Conservation (phyloP, 805 yeast species). For the Saturnispora halmiae region DNA sequence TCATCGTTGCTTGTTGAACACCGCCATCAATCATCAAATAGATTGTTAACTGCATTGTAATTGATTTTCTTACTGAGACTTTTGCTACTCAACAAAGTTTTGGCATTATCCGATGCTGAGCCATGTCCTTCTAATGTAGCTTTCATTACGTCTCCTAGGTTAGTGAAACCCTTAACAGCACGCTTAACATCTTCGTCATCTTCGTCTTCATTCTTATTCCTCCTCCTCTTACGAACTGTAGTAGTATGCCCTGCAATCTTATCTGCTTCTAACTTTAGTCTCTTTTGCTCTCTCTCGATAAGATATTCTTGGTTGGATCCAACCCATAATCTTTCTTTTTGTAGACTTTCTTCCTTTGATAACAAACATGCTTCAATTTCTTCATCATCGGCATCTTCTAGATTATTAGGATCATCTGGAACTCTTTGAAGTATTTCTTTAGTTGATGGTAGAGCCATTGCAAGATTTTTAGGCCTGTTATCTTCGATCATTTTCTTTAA, state of each 20-base stretch:
- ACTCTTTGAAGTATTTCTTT: conserved; percentile 42
- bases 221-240: conserved; percentile 41
- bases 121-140: conserved; percentile 38
- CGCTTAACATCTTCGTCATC: conserved; percentile 22
- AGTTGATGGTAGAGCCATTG: conserved; percentile 46
- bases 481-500: conserved; percentile 31
- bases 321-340: conserved; percentile 83
- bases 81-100: conserved; percentile 64
- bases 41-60: conserved; percentile 65
- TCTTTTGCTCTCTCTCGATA: conserved; percentile 74
- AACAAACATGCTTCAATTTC: conserved; percentile 58
- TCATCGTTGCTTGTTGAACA: no score
- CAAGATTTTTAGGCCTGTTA: conserved; percentile 48
- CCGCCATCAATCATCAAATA: no score
- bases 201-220: conserved; percentile 20
- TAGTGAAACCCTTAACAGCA: conserved; percentile 18
- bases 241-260: conserved; percentile 67
- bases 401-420: conserved; percentile 51
- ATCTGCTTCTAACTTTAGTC: conserved; percentile 81
- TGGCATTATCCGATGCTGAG: conserved; percentile 74
- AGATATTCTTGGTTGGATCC: conserved; percentile 82
- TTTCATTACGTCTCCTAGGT: conserved; percentile 29
- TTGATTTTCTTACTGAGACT: conserved; percentile 83
- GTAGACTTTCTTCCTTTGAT: conserved; percentile 55
- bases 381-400: conserved; percentile 63